These are phyloP conservation scores for Linnemannia elongata DNA, from an alignment of 192 early-diverging fungal genomes.

Conservation along the genomic window DNA sequence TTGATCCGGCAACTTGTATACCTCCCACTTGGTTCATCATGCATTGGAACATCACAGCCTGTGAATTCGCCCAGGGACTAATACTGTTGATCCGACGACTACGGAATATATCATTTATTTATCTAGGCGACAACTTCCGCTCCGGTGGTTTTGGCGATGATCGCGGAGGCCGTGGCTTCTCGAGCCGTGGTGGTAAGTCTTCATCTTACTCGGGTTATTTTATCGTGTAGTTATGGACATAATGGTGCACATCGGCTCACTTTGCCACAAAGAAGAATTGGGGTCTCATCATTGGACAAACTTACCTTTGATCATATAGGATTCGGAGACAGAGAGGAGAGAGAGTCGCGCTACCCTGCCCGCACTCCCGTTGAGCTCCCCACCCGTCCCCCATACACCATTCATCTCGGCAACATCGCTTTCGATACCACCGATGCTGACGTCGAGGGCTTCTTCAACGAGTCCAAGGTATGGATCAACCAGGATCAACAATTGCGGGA, in stretches of 20 bases:
- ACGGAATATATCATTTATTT: background rate
- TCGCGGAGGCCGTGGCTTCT: slow-evolving; percentile 48
- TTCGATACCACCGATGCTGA: slow-evolving; percentile 85
- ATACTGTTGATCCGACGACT: background rate
- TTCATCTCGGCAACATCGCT: slow-evolving; percentile 92
- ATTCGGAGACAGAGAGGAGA: slow-evolving; percentile 38
- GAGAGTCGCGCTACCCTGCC: slow-evolving; percentile 60
- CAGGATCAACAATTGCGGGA: background rate
- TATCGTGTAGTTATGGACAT: background rate
- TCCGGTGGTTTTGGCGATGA: slow-evolving; percentile 53
- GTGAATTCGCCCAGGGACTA: slow-evolving; percentile 4
- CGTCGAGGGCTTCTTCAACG: slow-evolving; percentile 80
- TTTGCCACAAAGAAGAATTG: slow-evolving; percentile 7
- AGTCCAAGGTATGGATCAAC: slow-evolving; percentile 67
- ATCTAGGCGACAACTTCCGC: slow-evolving; percentile 35
- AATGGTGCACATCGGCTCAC: background rate
- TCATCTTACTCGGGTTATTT: background rate
- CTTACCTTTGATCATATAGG: slow-evolving; percentile 16
- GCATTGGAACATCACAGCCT: background rate
- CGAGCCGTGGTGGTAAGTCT: slow-evolving; percentile 53
- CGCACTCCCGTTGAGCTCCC: slow-evolving; percentile 77
- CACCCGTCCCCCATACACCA: slow-evolving; percentile 89
- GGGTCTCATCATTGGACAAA: slow-evolving; percentile 22
- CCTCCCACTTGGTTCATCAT: background rate
- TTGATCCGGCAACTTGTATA: background rate